phyloP scores from a whole-genome alignment of 2,329 filamentous ascomycete species.

The Aschersonia sp. region DNA sequence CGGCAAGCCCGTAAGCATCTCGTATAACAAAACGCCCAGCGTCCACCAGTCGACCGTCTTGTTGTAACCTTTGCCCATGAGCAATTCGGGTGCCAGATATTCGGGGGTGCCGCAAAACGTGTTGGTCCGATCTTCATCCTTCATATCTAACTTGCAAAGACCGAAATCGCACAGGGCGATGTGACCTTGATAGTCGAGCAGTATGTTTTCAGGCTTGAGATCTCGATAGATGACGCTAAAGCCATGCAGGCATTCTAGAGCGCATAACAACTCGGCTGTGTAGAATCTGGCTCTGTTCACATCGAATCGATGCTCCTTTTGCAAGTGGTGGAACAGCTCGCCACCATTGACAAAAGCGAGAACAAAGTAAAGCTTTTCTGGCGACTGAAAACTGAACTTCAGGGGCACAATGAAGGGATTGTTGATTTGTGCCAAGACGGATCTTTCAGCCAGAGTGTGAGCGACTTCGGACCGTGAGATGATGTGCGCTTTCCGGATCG shows the following conservation, averaged over 20 bases:
- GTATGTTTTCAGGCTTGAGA: slow-evolving; percentile 76
- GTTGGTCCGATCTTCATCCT: slow-evolving; percentile 96
- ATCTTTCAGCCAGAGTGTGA: slow-evolving; percentile 90
- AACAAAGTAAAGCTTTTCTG: slow-evolving; percentile 95
- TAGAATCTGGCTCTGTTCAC: slow-evolving; percentile 96
- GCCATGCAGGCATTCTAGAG: slow-evolving; percentile 87
- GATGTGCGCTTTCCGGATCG: slow-evolving; percentile 98
- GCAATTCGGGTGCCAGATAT: slow-evolving; percentile 86
- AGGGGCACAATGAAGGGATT: slow-evolving; percentile 98
- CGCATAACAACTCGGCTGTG: slow-evolving; percentile 89
- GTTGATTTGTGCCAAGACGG: slow-evolving; percentile 98
- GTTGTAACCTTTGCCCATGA: slow-evolving; percentile 90
- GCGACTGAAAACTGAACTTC: slow-evolving; percentile 98
- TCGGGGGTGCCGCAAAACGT: slow-evolving; percentile 97
- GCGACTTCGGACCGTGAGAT: slow-evolving; percentile 96
- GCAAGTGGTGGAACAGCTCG: slow-evolving; percentile 93
- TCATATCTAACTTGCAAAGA: slow-evolving; percentile 97
- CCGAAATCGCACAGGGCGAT: slow-evolving; percentile 97
- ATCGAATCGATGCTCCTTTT: slow-evolving; percentile 94
- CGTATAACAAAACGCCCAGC: slow-evolving; percentile 86
- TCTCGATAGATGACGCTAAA: slow-evolving; percentile 94
- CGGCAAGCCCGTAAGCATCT: slow-evolving; percentile 95
- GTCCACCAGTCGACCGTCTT: slow-evolving; percentile 99
- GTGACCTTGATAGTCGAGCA: slow-evolving; percentile 94
- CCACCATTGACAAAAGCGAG: slow-evolving; percentile 96